phyloP scores from a whole-genome alignment of 2,329 filamentous ascomycete species.

The Aspergillus fumigatus region DNA sequence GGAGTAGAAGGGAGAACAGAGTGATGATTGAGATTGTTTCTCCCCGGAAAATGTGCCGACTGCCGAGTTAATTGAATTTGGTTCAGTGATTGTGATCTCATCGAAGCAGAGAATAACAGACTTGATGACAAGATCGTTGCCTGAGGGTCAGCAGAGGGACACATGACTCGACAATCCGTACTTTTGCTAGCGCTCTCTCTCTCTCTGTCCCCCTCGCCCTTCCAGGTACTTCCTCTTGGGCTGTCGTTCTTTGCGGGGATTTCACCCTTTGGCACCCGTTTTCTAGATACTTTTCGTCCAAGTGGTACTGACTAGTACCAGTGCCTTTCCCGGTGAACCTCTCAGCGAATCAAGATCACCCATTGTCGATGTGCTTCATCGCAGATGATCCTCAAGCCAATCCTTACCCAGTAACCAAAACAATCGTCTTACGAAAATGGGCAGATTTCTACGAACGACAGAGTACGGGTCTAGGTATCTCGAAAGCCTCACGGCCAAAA shows the following conservation, averaged over 20 bases:
- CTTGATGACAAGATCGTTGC: neutral
- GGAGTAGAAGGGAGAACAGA: neutral
- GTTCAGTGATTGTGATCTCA: neutral
- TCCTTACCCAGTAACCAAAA: neutral
- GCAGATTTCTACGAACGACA: neutral
- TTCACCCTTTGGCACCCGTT: neutral
- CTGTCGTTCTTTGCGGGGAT: neutral
- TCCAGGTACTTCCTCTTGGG: neutral
- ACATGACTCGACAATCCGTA: neutral
- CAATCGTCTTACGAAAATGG: neutral
- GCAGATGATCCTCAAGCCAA: neutral
- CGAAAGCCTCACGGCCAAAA: neutral
- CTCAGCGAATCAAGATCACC: neutral
- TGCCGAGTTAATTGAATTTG: neutral
- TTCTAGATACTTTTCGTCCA: neutral
- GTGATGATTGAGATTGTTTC: neutral
- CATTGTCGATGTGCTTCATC: neutral
- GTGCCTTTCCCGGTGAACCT: neutral
- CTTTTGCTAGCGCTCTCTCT: neutral
- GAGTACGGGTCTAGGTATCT: neutral
- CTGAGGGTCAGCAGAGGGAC: neutral
- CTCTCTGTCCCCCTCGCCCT: too few species aligned
- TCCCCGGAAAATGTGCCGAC: conserved; percentile 13
- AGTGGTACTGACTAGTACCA: neutral
- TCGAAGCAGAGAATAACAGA: neutral